Evolutionary conservation across 148 eudicot species (phyloP), one percentile per base, ranked within the genome.

Genomic region (Persicaria maculosa): DNA sequence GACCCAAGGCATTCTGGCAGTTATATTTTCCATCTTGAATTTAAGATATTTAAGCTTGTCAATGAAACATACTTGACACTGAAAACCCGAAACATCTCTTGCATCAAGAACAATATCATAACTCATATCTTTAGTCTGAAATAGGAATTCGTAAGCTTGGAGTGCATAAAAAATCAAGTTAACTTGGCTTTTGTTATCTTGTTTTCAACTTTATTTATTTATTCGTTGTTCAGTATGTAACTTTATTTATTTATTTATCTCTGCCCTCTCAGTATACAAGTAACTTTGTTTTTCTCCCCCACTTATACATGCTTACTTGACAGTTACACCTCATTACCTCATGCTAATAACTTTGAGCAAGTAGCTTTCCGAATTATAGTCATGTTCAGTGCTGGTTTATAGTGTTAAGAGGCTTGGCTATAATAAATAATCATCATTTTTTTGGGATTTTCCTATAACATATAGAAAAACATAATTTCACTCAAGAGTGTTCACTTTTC

Each of bases 71-170:
- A 0, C 15, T 1, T 0, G 19, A 36, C 43, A 65, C 68, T 10
- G 44, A 44, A 62, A 57, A 31, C 44, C 44, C 10, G 44, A 62
- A 62, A 62, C 68, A 62, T 57, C 68, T 16, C 44, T 62, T 62
- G 62, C 68, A 62, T 6, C 16, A 62, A 62, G 44, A 10, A 4
- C 9, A 57, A 57, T 57, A 62, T 25, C 6, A 62, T 58, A 19
- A 2, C 8, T 6, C 25, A 20, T 58, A 5, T 19, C 22, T 58
- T 19, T 58, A 36, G 65, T 9, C 25, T 55, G 61, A 17, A 17
- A 55, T 55, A 55, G 19, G 3, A 17, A 16, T 62, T 11, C 12
- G 45, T 59, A 31, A 31, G 68, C 40, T 62, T 62, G 68, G 11
- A 44, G 9, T 62, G 68, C 15, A 20, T 5, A 12, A 58, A 9